Percentiles rank a stretch among this genome's conserved stretches.
These are phyloP conservation scores for Colletotrichum navitas DNA, from an alignment of 2,329 filamentous ascomycete species.

Conservation along the genomic window DNA sequence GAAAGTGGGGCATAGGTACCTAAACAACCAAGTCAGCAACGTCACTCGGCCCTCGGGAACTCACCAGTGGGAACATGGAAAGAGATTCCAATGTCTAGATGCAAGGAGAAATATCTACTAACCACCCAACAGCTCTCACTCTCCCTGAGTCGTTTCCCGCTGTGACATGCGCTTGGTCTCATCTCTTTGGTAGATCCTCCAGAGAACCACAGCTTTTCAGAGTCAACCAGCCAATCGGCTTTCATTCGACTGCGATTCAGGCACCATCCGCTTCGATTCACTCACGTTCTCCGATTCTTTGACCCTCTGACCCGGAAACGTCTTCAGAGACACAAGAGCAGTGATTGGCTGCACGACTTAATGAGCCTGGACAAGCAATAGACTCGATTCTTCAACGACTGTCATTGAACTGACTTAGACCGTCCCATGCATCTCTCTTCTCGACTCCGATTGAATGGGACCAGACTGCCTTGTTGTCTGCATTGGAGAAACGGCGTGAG, in stretches of 20 bases:
- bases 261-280: conserved; percentile 4
- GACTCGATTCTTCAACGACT: background rate
- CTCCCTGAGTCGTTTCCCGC: background rate
- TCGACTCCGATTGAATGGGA: background rate
- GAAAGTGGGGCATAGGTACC: conserved; percentile 25
- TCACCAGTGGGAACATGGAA: conserved; percentile 12
- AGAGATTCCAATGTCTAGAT: conserved; percentile 22
- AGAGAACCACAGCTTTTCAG: background rate
- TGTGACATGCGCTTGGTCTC: conserved; percentile 2
- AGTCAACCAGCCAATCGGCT: background rate
- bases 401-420: background rate
- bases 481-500: background rate
- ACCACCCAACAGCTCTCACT: background rate
- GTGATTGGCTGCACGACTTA: conserved; percentile 11
- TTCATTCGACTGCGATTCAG: background rate
- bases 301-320: conserved; percentile 4
- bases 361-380: conserved; percentile 10
- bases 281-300: background rate
- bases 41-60: conserved; percentile 41
- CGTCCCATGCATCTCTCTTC: background rate
- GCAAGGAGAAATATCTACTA: conserved; percentile 14
- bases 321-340: background rate
- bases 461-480: background rate
- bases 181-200: background rate
- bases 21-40: conserved; percentile 41